Evolutionary conservation across 2,329 filamentous ascomycete species (phyloP), one percentile per base, ranked within the genome.

Genomic region (Penicillium sp.): DNA sequence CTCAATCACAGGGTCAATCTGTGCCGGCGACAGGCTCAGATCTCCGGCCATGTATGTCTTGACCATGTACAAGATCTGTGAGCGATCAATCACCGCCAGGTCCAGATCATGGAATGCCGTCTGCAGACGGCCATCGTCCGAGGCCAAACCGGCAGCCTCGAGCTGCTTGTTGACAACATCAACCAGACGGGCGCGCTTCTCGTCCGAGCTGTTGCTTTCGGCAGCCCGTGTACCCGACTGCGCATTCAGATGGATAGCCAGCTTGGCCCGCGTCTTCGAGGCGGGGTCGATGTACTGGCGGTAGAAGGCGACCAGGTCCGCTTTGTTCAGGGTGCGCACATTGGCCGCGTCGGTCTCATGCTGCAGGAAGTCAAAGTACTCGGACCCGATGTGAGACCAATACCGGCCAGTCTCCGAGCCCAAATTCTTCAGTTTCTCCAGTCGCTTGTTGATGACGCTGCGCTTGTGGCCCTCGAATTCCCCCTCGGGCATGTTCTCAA

Each of bases 361-460:
- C 66, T 87, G 83, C 63, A 89, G 80, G 70, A 97, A 98, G 69
- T 96, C 90, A 68, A 91, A 95, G 59, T 86, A 88, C 66, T 96
- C 91, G 45, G 80, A 87, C 44, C 82, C 81, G 59, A 98, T 89
- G 63, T 96, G 89, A 44, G 78, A 79, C 91, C 89, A 95, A 66
- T 95, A 86, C 39, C 89, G 81, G 47, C 78, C 80, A 4, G 85
- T 89, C 73, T 98, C 93, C 57, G 92, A 87, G 52, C 85, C 81
- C 41, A 98, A 75, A 58, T 96, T 97, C 78, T 95, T 95, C 60
- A 95, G 71, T 70, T 95, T 95, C 72, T 97, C 91, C 20, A 95
- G 75, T 13, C 89, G 78, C 72, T 90, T 90, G 66, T 88, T 89
- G 63, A 96, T 84, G 37, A 97, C 77, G 63, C 90, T 95, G 60